Conservation (phyloP, 2,329 filamentous ascomycete species). For the Chaetothyriales sp. region DNA sequence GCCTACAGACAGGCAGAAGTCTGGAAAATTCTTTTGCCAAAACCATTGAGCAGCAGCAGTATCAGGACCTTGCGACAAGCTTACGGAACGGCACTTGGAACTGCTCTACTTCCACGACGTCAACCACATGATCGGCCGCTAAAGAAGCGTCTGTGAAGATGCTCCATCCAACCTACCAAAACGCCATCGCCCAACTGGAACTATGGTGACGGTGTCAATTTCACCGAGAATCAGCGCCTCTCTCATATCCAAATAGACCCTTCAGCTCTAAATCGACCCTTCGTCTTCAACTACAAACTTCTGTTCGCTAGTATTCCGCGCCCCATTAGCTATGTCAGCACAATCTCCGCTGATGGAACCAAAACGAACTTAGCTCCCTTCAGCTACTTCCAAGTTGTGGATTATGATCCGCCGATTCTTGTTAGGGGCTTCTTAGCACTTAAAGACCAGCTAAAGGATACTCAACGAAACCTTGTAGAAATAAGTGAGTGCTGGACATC, state of each 20-base stretch:
- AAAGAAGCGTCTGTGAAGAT: no score
- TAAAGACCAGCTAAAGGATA: constrained; percentile 57
- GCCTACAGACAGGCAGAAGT: no score
- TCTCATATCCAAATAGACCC: constrained; percentile 61
- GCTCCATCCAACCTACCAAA: constrained; percentile 24
- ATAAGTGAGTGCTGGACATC: constrained; percentile 63
- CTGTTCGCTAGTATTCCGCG: constrained; percentile 74
- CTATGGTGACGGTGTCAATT: constrained; percentile 29
- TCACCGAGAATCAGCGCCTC: constrained; percentile 33
- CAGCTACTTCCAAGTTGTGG: constrained; percentile 70
- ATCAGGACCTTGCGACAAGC: no score
- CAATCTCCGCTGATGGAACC: constrained; percentile 46
- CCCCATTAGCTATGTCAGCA: constrained; percentile 57
- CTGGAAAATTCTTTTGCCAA: no score
- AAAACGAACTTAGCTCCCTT: constrained; percentile 73
- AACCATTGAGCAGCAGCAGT: no score
- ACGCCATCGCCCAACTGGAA: constrained; percentile 31
- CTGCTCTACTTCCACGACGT: no score
- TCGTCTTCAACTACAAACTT: constrained; percentile 88
- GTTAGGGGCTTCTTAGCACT: constrained; percentile 48
- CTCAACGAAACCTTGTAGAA: constrained; percentile 58
- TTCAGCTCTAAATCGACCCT: constrained; percentile 74
- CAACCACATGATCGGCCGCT: no score
- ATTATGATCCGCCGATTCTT: constrained; percentile 79
- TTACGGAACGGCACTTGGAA: no score